phyloP scores from a whole-genome alignment of 2,329 filamentous ascomycete genomes.

The Chrysosporium keratinophilum region DNA sequence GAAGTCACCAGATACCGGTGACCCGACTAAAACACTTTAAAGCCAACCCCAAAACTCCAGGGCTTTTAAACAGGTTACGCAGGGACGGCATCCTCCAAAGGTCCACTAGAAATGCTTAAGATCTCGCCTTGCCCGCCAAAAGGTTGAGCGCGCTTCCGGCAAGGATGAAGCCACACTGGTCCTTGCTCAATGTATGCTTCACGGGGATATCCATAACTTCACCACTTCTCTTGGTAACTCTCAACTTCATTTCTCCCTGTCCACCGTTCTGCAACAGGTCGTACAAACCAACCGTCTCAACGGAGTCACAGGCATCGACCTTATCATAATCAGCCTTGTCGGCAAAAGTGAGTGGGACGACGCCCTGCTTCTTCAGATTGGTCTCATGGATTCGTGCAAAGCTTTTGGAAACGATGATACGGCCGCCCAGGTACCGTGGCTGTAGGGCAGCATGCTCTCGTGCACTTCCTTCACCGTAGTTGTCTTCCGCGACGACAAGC shows the following conservation, averaged over 20 bases:
- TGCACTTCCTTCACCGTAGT: constrained; percentile 87
- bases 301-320: constrained; percentile 72
- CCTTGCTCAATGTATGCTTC: constrained; percentile 78
- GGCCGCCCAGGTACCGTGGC: constrained; percentile 77
- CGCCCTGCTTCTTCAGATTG: constrained; percentile 93
- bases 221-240: constrained; percentile 54
- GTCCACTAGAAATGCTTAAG: not conserved
- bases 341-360: constrained; percentile 84
- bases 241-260: constrained; percentile 62
- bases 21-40: constrained; percentile 1
- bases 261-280: constrained; percentile 70
- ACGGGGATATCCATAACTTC: constrained; percentile 61
- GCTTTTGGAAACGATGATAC: constrained; percentile 72
- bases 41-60: constrained; percentile 4
- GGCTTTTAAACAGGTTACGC: not conserved
- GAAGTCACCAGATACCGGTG: not conserved
- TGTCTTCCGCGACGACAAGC: constrained; percentile 95
- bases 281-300: constrained; percentile 70
- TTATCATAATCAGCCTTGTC: constrained; percentile 79
- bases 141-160: constrained; percentile 90
- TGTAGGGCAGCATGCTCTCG: constrained; percentile 84
- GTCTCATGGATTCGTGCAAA: constrained; percentile 93
- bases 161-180: constrained; percentile 85
- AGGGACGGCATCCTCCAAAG: not conserved
- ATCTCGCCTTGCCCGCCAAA: constrained; percentile 53